Evolutionary conservation across 2,329 filamentous ascomycete species (phyloP).

Genomic region (Diaporthe helianthi): DNA sequence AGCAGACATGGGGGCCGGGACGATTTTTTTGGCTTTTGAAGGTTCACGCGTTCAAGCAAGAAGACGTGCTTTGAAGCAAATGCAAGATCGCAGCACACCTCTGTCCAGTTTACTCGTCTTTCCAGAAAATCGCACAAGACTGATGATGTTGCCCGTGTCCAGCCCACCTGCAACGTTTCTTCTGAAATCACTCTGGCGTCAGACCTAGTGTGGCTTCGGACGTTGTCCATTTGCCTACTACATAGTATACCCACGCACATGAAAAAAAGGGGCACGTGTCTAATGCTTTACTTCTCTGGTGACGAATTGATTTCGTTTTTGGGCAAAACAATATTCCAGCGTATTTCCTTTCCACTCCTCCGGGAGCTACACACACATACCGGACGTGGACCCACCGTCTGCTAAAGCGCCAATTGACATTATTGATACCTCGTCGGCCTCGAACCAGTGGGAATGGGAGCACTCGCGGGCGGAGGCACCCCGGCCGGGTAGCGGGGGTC

Average conservation of each 20-base stretch:
- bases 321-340: background rate
- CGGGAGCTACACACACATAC: too few species aligned
- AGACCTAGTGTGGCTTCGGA: too few species aligned
- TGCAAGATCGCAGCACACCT: background rate
- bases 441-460: slow-evolving; percentile 10
- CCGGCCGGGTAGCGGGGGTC: slow-evolving; percentile 50
- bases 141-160: background rate
- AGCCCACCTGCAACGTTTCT: background rate
- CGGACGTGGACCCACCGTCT: background rate
- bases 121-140: background rate
- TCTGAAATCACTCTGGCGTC: background rate
- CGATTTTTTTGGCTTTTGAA: slow-evolving; percentile 11
- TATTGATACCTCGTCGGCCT: slow-evolving; percentile 29
- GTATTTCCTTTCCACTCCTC: background rate
- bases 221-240: too few species aligned
- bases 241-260: too few species aligned
- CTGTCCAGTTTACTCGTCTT: background rate
- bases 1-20: background rate
- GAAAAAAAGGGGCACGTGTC: background rate
- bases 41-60: background rate
- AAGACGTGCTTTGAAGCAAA: background rate
- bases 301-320: background rate
- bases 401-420: background rate
- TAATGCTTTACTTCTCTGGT: background rate
- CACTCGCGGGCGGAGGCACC: slow-evolving; percentile 38